Percentiles rank a stretch among this genome's conserved stretches.
These are phyloP conservation scores for Volvox carteri DNA, from an alignment of 163 green algal genomes.

Conservation along the genomic window DNA sequence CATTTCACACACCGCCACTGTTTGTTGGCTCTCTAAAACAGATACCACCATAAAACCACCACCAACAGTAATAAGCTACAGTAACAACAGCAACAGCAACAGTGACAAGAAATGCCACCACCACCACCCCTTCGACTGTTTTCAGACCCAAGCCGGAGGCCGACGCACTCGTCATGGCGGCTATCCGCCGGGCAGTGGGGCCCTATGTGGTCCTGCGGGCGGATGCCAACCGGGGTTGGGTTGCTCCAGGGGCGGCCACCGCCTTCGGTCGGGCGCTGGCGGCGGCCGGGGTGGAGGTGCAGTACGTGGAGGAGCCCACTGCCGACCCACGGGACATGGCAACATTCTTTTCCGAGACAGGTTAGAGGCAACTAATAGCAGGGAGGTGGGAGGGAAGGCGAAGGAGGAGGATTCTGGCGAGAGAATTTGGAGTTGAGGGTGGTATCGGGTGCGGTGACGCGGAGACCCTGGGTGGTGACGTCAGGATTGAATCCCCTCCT, in stretches of 20 bases:
- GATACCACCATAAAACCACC: too few species aligned
- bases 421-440: not conserved
- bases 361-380: too few species aligned
- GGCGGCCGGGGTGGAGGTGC: conserved; percentile 62
- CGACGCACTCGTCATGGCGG: conserved; percentile 83
- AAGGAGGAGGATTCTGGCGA: not conserved
- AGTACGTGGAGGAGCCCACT: conserved; percentile 94
- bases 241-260: conserved; percentile 78
- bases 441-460: too few species aligned
- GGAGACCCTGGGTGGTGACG: too few species aligned
- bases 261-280: conserved; percentile 70
- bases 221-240: conserved; percentile 95
- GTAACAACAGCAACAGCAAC: too few species aligned
- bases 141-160: conserved; percentile 51
- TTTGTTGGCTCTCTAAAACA: too few species aligned
- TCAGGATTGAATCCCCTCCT: too few species aligned
- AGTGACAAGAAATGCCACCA: too few species aligned
- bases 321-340: conserved; percentile 63
- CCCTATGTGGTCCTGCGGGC: conserved; percentile 78
- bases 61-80: too few species aligned
- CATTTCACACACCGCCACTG: too few species aligned
- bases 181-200: conserved; percentile 81
- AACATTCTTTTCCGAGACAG: conserved; percentile 67
- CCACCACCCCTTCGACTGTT: not conserved
- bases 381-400: too few species aligned